A percentile compares a stretch with the other conserved stretches of the same genome.
Conservation (phyloP, 2,329 filamentous ascomycete genomes). For the Paraconiothyrium brasiliense region DNA sequence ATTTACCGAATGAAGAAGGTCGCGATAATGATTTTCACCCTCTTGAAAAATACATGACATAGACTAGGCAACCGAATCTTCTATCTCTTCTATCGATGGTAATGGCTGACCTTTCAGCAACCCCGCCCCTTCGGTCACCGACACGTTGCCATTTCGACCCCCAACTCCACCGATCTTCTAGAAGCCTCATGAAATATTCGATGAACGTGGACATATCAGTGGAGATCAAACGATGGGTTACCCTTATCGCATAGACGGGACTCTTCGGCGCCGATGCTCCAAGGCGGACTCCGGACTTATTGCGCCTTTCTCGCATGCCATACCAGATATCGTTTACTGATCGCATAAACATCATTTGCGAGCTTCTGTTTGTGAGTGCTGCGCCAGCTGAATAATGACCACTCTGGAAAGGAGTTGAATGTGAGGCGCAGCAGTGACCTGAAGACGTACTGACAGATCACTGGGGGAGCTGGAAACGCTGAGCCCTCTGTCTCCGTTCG, state of each 20-base stretch:
- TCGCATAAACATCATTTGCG: background rate
- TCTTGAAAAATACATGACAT: background rate
- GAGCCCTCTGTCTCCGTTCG: background rate
- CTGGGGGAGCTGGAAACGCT: background rate
- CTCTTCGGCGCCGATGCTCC: background rate
- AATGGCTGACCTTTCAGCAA: background rate
- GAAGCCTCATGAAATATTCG: background rate
- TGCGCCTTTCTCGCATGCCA: slow-evolving; percentile 1
- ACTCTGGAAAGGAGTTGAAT: background rate
- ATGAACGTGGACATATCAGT: background rate
- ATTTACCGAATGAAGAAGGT: background rate
- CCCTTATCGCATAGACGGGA: background rate
- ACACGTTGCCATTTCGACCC: background rate
- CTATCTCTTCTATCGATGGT: background rate
- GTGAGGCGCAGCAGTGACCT: background rate
- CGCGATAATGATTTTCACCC: background rate
- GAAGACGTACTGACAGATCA: background rate
- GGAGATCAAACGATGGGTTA: background rate
- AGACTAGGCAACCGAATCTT: background rate
- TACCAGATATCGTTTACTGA: background rate
- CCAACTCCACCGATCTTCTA: background rate
- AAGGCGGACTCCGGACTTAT: slow-evolving; percentile 1
- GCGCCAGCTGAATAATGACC: background rate
- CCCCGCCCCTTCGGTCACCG: slow-evolving; percentile 11
- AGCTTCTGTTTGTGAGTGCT: background rate